Base-by-base conservation (phyloP, 257 asterid species). In the Salvia rosmarinus region DNA sequence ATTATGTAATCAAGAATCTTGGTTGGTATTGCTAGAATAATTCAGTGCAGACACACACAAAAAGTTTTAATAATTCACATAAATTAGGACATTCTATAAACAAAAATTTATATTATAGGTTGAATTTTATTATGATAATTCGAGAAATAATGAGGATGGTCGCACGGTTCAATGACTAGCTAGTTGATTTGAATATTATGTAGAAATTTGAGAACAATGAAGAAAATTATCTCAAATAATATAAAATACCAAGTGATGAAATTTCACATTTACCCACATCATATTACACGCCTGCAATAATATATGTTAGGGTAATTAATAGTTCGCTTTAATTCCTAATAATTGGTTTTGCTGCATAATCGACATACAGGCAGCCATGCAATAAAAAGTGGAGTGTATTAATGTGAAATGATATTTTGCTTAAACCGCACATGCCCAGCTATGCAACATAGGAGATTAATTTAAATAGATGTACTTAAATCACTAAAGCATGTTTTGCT, bases 401-500 rank as follows among this genome's bases (percentile, higher is more conserved):
- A 9, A 19, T 28, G 13, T 40, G 19, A 17, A 40, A 19, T 61
- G 14, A n/a, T 1, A 14, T 39, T 39, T 30, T 7, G 32, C 28
- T 10, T 23, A 34, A n/a, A 39, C 34, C 19, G 20, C 23, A 28
- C 14, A 19, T 64, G 66, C 49, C 14, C 67, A 74, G 54, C 54
- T 13, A 75, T 23, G 56, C 35, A 57, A 39, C 16, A 59, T 10
- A 37, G 16, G 25, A 37, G 17, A 28, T 14, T 42, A 46, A 40
- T 21, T 69, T 14, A 6, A 44, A 12, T 21, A 39, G 4, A 44
- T 14, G 25, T 58, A 49, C 23, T 57, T 67, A 17, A 16, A 17
- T 28, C 9, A 34, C 17, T 40, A 64, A 25, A 39, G 28, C 71
- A 63, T 49, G 71, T 39, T 42, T 52, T 42, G 59, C 43, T 65